Conservation (phyloP, 192 early-diverging fungal genomes). For the Coemansia sp. region DNA sequence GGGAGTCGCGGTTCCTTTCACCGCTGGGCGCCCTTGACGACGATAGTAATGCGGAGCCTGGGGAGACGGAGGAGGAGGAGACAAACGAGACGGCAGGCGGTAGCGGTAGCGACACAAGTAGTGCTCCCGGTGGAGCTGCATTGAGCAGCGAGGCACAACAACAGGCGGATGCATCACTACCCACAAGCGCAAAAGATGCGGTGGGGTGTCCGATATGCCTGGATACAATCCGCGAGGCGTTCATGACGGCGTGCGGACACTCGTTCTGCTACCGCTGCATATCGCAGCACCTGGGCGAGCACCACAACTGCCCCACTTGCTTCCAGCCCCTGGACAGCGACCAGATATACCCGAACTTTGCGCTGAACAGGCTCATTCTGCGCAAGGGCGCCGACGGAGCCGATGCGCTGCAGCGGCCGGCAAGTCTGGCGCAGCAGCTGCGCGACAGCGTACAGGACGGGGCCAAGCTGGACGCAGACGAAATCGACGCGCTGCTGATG, state of each 20-base stretch:
- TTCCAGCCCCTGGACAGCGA: constrained; percentile 55
- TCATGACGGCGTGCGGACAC: constrained; percentile 80
- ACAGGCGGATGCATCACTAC: background rate
- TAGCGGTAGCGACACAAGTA: background rate
- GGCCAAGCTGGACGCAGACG: constrained; percentile 43
- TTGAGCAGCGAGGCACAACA: constrained; percentile 8
- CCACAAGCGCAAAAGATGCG: background rate
- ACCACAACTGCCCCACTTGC: constrained; percentile 73
- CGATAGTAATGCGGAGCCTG: constrained; percentile 1
- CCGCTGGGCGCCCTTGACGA: constrained; percentile 23
- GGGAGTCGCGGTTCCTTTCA: constrained; percentile 13
- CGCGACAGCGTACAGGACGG: constrained; percentile 37
- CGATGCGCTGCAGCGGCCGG: constrained; percentile 10
- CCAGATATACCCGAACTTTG: constrained; percentile 85
- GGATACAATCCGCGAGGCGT: constrained; percentile 68
- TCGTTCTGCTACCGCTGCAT: constrained; percentile 86
- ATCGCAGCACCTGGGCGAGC: constrained; percentile 59
- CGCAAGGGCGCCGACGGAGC: constrained; percentile 11
- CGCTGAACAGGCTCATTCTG: constrained; percentile 48
- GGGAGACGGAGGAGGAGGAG: background rate
- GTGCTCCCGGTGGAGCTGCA: background rate
- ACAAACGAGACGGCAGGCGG: constrained; percentile 4
- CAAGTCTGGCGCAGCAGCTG: constrained; percentile 31
- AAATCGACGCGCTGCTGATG: constrained; percentile 64
- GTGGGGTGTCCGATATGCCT: constrained; percentile 70